Conservation (phyloP, 2,329 filamentous ascomycete species). For the Penicillium sclerotiorum region DNA sequence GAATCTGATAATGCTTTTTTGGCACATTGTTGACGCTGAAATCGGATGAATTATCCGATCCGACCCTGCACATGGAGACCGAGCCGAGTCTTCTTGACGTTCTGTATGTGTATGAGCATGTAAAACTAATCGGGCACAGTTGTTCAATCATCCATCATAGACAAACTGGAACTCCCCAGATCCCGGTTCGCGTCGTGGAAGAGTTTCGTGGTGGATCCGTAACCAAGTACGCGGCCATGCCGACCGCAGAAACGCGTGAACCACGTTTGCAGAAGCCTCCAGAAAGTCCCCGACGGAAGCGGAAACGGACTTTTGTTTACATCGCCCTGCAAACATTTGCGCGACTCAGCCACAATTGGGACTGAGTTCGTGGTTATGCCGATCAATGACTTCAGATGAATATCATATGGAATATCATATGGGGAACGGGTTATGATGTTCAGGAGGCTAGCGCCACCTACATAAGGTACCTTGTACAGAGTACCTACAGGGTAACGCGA, state of each 20-base stretch:
- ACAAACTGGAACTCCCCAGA: neutral
- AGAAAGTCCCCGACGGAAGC: slow-evolving; percentile 7
- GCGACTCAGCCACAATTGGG: slow-evolving; percentile 15
- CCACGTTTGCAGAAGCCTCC: slow-evolving; percentile 11
- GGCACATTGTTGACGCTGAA: neutral
- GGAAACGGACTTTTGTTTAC: slow-evolving; percentile 11
- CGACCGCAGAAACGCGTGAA: slow-evolving; percentile 7
- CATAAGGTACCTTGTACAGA: no score
- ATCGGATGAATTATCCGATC: neutral
- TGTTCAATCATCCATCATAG: no score
- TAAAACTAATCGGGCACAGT: neutral
- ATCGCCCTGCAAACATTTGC: neutral
- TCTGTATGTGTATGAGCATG: no score
- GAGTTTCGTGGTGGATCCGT: neutral
- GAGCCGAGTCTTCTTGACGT: no score
- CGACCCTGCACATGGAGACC: neutral
- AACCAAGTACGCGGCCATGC: slow-evolving; percentile 2
- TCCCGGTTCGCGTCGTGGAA: neutral
- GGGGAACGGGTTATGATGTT: slow-evolving; percentile 10
- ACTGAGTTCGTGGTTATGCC: neutral
- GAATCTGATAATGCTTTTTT: slow-evolving; percentile 4
- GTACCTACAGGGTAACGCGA: neutral
- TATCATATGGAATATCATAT: no score
- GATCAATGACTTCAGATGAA: slow-evolving; percentile 16
- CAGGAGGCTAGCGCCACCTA: slow-evolving; percentile 5